These are phyloP conservation scores for Cladosporium sp. DNA, from an alignment of 2,329 filamentous ascomycete species.

Conservation along the genomic window DNA sequence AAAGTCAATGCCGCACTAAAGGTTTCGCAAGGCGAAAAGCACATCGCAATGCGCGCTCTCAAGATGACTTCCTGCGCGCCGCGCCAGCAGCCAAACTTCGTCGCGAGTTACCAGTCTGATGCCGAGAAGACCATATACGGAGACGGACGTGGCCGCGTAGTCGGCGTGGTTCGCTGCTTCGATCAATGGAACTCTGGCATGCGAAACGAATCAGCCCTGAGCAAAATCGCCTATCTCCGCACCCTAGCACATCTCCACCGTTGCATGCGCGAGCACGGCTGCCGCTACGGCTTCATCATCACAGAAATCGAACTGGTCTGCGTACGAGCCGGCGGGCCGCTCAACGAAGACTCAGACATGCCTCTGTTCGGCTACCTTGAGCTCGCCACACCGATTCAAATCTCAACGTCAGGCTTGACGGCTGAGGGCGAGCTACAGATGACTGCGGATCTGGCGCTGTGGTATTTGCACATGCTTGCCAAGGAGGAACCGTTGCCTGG, in stretches of 20 bases:
- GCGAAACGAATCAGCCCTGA: constrained; percentile 79
- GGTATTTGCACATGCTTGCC: constrained; percentile 74
- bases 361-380: constrained; percentile 91
- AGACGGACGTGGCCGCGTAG: constrained; percentile 60
- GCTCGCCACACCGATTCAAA: constrained; percentile 60
- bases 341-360: constrained; percentile 44
- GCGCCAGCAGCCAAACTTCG: constrained; percentile 63
- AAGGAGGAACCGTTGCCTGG: constrained; percentile 60
- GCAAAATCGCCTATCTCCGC: constrained; percentile 84
- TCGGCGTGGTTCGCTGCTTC: constrained; percentile 87
- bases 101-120: constrained; percentile 62
- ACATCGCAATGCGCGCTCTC: constrained; percentile 51
- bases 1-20: constrained; percentile 84
- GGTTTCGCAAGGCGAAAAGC: constrained; percentile 69
- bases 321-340: constrained; percentile 70
- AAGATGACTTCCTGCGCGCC: constrained; percentile 35
- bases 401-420: constrained; percentile 44
- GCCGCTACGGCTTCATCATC: constrained; percentile 93
- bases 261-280: constrained; percentile 89
- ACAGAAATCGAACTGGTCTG: constrained; percentile 94
- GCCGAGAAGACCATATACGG: constrained; percentile 50
- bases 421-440: constrained; percentile 51
- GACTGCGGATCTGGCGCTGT: constrained; percentile 73
- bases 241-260: constrained; percentile 84
- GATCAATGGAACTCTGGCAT: constrained; percentile 95